Percentiles rank a stretch among this genome's conserved stretches.
Conservation (phyloP, 2,329 filamentous ascomycete genomes). For the Colletotrichum scovillei region DNA sequence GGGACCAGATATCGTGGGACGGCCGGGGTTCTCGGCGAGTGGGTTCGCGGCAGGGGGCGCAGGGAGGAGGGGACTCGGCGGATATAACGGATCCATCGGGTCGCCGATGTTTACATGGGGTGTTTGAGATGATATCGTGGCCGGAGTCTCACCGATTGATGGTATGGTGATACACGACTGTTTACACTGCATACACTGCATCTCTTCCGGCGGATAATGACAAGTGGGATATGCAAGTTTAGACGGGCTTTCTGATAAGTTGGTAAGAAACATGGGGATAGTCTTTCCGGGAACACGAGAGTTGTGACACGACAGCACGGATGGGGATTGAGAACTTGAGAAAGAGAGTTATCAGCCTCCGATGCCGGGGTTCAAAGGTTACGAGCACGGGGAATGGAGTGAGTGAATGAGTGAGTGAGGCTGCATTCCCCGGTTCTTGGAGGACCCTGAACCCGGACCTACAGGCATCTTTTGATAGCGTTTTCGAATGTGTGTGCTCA, state of each 20-base stretch:
- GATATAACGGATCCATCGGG: neutral
- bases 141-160: neutral
- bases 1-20: slow-evolving; percentile 12
- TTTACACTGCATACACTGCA: neutral
- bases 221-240: neutral
- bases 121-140: neutral
- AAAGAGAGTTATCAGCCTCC: neutral
- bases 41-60: neutral
- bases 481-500: neutral
- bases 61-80: slow-evolving; percentile 7
- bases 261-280: too few relatives aligned
- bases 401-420: neutral
- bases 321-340: neutral
- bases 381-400: neutral
- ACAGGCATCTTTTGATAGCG: neutral
- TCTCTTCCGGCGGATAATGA: neutral
- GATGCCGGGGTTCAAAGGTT: neutral
- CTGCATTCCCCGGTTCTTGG: neutral
- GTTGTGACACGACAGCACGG: slow-evolving; percentile 24
- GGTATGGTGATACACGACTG: too few relatives aligned
- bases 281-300: neutral
- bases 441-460: neutral
- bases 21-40: neutral
- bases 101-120: neutral
- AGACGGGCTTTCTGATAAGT: neutral